Percentiles rank a stretch among this genome's conserved stretches.
Conservation (phyloP, 1,284 basidiomycete species). For the Somion occarium region DNA sequence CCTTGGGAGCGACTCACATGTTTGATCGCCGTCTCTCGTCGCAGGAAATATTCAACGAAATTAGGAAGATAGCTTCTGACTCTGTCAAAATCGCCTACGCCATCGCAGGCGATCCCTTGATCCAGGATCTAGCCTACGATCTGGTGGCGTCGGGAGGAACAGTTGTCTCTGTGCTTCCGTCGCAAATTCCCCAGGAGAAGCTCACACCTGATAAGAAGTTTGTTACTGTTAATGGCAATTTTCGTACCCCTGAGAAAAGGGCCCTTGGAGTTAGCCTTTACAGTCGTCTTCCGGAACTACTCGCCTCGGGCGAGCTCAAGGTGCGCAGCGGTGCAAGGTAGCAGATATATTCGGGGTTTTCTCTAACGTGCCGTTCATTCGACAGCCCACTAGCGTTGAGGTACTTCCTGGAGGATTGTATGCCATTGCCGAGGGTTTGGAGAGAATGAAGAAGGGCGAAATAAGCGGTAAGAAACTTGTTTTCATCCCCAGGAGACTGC, state of each 20-base stretch:
- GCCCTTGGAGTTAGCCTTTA: constrained; percentile 5
- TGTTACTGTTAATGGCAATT: neutral
- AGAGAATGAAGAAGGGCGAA: constrained; percentile 34
- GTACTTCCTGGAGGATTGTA: constrained; percentile 41
- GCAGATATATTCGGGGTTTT: neutral
- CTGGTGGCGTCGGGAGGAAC: constrained; percentile 11
- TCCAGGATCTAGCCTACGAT: constrained; percentile 9
- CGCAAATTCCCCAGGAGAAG: neutral
- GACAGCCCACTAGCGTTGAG: constrained; percentile 28
- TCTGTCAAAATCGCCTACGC: constrained; percentile 12
- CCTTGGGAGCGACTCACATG: constrained; percentile 44
- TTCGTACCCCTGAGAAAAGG: constrained; percentile 1
- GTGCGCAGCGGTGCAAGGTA: too few species aligned
- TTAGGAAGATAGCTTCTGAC: constrained; percentile 7
- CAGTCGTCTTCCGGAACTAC: neutral
- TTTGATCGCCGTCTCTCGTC: constrained; percentile 22
- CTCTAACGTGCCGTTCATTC: neutral
- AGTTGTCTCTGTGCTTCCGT: constrained; percentile 3
- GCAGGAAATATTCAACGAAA: neutral
- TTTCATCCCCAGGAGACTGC: constrained; percentile 16
- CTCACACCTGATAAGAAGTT: constrained; percentile 1
- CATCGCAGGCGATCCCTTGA: constrained; percentile 3
- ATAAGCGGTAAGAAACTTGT: too few species aligned
- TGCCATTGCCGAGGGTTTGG: constrained; percentile 40
- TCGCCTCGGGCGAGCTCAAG: constrained; percentile 10